These are phyloP conservation scores for Termitomyces sp. DNA, from an alignment of 768 basidiomycete species.

Conservation along the genomic window DNA sequence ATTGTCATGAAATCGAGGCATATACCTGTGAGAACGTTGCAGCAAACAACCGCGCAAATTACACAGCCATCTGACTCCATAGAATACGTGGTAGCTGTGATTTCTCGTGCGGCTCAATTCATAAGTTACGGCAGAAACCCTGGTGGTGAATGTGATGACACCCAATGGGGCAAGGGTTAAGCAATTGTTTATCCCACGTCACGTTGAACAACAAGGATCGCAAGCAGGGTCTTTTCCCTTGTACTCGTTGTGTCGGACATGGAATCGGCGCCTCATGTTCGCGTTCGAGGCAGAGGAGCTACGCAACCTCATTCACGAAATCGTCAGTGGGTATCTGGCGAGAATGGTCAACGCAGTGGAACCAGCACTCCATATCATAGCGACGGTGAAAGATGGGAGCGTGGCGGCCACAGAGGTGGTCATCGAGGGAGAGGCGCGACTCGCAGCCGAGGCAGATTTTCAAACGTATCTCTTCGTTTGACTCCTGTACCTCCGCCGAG, in stretches of 20 bases:
- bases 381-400: conserved; percentile 58
- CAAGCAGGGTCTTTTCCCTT: not conserved
- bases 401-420: conserved; percentile 51
- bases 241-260: conserved; percentile 7
- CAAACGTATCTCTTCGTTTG: conserved; percentile 34
- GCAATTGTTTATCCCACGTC: conserved; percentile 3
- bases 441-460: conserved; percentile 33
- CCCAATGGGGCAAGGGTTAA: not conserved
- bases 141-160: not conserved
- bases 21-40: conserved; percentile 30
- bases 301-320: conserved; percentile 41
- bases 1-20: conserved; percentile 33
- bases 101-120: too few relatives aligned
- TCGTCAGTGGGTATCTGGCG: conserved; percentile 56
- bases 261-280: conserved; percentile 15
- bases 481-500: conserved; percentile 13
- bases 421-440: conserved; percentile 31
- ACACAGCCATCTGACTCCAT: conserved; percentile 26
- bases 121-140: not conserved
- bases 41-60: conserved; percentile 24
- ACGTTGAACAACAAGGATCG: conserved; percentile 1
- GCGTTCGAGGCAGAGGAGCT: conserved; percentile 13
- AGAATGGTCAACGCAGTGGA: conserved; percentile 28
- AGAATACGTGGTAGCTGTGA: not conserved
- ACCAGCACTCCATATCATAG: conserved; percentile 28